Evolutionary conservation across 495 filamentous ascomycete species (phyloP).

Genomic region (Penicillium argentinense): DNA sequence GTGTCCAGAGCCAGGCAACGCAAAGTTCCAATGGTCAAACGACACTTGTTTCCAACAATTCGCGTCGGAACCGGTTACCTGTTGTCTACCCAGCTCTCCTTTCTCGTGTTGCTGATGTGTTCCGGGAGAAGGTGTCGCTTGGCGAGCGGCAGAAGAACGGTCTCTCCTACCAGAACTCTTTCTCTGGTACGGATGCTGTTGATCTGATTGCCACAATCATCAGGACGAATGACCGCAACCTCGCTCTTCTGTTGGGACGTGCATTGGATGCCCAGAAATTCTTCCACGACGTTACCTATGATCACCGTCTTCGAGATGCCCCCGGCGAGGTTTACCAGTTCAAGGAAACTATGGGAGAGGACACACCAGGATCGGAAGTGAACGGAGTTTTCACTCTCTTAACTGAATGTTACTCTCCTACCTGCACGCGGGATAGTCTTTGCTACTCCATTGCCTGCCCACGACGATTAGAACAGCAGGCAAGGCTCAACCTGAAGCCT

Average conservation of each 20-base stretch:
- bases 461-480: slow-evolving; percentile 90
- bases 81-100: slow-evolving; percentile 92
- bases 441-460: slow-evolving; percentile 99
- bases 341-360: slow-evolving; percentile 87
- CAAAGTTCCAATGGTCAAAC: slow-evolving; percentile 31
- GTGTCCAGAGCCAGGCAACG: slow-evolving; percentile 41
- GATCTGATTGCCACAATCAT: slow-evolving; percentile 94
- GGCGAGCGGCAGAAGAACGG: slow-evolving; percentile 95
- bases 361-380: slow-evolving; percentile 73
- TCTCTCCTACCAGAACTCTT: slow-evolving; percentile 93
- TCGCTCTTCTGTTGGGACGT: slow-evolving; percentile 89
- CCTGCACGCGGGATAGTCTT: slow-evolving; percentile 88
- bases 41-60: slow-evolving; percentile 47
- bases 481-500: slow-evolving; percentile 85
- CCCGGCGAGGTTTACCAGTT: slow-evolving; percentile 94
- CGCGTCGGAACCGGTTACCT: slow-evolving; percentile 60
- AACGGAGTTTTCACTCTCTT: slow-evolving; percentile 96
- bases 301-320: slow-evolving; percentile 91
- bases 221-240: slow-evolving; percentile 91
- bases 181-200: slow-evolving; percentile 91
- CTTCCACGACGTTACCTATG: slow-evolving; percentile 99
- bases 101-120: slow-evolving; percentile 85
- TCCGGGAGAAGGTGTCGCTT: slow-evolving; percentile 78
- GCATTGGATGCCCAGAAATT: slow-evolving; percentile 98
- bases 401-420: slow-evolving; percentile 97